Conservation (phyloP, 495 filamentous ascomycete species). For the Oidiodendron maius region DNA sequence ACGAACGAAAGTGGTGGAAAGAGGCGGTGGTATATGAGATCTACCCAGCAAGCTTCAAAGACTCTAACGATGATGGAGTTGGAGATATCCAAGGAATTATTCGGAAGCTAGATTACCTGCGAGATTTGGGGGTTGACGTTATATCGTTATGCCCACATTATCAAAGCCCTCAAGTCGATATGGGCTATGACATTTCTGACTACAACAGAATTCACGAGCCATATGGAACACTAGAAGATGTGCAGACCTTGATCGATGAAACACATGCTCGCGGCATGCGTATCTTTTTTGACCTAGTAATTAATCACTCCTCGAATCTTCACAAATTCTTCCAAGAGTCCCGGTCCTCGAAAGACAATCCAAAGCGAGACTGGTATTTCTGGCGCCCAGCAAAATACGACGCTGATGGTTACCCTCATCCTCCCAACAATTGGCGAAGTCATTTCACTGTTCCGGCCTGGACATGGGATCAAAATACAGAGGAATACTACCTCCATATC, state of each 20-base stretch:
- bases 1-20: slow-evolving; percentile 29
- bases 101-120: slow-evolving; percentile 58
- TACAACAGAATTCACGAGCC: slow-evolving; percentile 55
- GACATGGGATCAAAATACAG: slow-evolving; percentile 57
- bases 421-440: slow-evolving; percentile 66
- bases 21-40: slow-evolving; percentile 57
- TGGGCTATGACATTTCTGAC: slow-evolving; percentile 62
- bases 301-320: slow-evolving; percentile 60
- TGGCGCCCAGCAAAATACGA: slow-evolving; percentile 49
- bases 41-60: slow-evolving; percentile 60
- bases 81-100: slow-evolving; percentile 64
- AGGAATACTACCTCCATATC: slow-evolving; percentile 67
- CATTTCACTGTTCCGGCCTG: slow-evolving; percentile 52
- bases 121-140: slow-evolving; percentile 54
- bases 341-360: slow-evolving; percentile 40
- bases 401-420: slow-evolving; percentile 42
- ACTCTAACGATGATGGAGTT: slow-evolving; percentile 60
- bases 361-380: slow-evolving; percentile 57
- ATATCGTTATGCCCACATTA: slow-evolving; percentile 63
- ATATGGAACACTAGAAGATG: slow-evolving; percentile 58
- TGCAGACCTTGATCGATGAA: slow-evolving; percentile 53
- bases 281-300: slow-evolving; percentile 56
- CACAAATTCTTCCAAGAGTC: slow-evolving; percentile 60
- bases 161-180: slow-evolving; percentile 54
- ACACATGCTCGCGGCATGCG: slow-evolving; percentile 49